Base-by-base conservation (phyloP, 192 early-diverging fungal species). In the Helicostylum pulchrum region DNA sequence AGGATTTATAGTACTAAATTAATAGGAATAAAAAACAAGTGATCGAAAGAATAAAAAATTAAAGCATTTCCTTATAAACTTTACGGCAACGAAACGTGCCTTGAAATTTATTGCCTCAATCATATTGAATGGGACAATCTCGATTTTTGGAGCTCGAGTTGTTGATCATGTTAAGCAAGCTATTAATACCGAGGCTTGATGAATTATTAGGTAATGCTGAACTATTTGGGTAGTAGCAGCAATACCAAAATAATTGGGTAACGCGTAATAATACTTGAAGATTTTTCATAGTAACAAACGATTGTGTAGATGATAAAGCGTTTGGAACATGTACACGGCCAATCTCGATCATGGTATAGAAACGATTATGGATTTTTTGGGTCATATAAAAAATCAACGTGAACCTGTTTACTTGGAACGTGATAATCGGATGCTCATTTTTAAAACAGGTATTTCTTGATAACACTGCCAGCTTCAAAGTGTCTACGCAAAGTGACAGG, bases 61-160 rank as follows among this genome's bases (percentile, higher is more conserved):
- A n/a, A n/a, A n/a, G n/a, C n/a, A n/a, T n/a, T n/a, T n/a, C n/a
- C n/a, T n/a, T n/a, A n/a, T n/a, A n/a, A n/a, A n/a, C n/a, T n/a
- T n/a, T n/a, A n/a, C n/a, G n/a, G n/a, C n/a, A n/a, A n/a, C n/a
- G n/a, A n/a, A n/a, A n/a, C n/a, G n/a, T n/a, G n/a, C n/a, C n/a
- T n/a, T n/a, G n/a, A n/a, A n/a, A n/a, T n/a, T n/a, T n/a, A n/a
- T n/a, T n/a, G n/a, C n/a, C n/a, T n/a, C n/a, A n/a, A n/a, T n/a
- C n/a, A n/a, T n/a, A n/a, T n/a, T n/a, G n/a, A n/a, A 58, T 44
- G 10, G 56, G 39, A 23, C 15, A 58, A 58, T 58, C 20, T 46
- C 56, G 56, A 10, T 44, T 44, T 58, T 58, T 58, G 56, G 19
- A 58, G 56, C 9, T 58, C 26, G 56, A 58, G 56, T 17, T 58